Evolutionary conservation across 352 stramenopile genomes (phyloP).

Genomic region (Globisporangium middletonii): DNA sequence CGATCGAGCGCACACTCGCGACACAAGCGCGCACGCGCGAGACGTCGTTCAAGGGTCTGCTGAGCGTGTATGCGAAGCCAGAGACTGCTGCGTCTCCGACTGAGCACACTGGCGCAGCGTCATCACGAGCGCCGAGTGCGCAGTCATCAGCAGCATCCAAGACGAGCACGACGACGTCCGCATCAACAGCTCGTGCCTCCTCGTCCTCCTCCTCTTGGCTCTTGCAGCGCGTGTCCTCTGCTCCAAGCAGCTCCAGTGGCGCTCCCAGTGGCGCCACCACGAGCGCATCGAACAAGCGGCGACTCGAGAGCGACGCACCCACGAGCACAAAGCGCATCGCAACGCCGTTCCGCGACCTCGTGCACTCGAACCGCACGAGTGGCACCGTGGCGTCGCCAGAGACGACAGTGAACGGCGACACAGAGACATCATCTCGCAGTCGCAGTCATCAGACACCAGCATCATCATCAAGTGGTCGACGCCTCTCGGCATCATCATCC

Average conservation of each 20-base stretch:
- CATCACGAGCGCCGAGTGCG: not conserved
- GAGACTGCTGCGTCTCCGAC: slow-evolving; percentile 4
- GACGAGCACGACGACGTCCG: not conserved
- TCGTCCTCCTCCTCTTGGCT: slow-evolving; percentile 17
- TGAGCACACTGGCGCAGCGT: not conserved
- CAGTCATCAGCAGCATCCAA: no score
- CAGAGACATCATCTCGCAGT: not conserved
- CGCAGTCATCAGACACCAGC: slow-evolving; percentile 6
- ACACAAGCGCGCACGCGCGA: slow-evolving; percentile 17
- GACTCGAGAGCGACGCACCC: not conserved
- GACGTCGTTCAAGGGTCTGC: slow-evolving; percentile 13
- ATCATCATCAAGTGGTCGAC: not conserved
- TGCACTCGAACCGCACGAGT: slow-evolving; percentile 23
- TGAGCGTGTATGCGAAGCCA: slow-evolving; percentile 8
- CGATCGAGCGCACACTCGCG: slow-evolving; percentile 8
- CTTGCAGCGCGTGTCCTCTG: slow-evolving; percentile 10
- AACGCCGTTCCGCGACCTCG: slow-evolving; percentile 33
- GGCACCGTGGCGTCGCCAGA: slow-evolving; percentile 1
- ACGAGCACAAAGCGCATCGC: not conserved
- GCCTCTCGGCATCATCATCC: no score
- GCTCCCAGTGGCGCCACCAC: not conserved
- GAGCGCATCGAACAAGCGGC: slow-evolving; percentile 7
- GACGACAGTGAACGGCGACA: slow-evolving; percentile 4
- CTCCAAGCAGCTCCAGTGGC: slow-evolving; percentile 3
- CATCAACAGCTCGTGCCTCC: slow-evolving; percentile 1